Percentiles rank a stretch among this genome's conserved stretches.
These are phyloP conservation scores for Aquilaria yunnanensis DNA, from an alignment of 345 rosid species.

Conservation along the genomic window DNA sequence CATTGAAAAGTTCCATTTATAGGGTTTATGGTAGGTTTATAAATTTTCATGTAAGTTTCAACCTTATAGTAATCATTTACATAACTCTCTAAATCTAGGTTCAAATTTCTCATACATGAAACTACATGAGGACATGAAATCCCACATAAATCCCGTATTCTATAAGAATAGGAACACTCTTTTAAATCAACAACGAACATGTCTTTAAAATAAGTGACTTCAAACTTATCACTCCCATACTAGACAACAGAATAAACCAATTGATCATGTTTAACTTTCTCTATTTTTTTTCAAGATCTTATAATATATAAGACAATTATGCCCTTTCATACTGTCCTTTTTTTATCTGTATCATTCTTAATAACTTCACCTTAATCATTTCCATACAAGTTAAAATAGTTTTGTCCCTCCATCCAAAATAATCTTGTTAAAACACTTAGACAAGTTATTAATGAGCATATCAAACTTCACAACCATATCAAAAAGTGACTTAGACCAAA, in stretches of 20 bases:
- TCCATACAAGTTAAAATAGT: not conserved
- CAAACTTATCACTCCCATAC: not conserved
- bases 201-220: not conserved
- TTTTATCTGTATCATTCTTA: too few relatives aligned
- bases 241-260: not conserved
- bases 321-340: not conserved
- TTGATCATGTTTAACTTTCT: not conserved
- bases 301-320: too few relatives aligned
- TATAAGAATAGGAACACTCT: not conserved
- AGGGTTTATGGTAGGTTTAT: too few relatives aligned
- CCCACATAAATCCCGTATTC: too few relatives aligned
- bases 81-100: too few relatives aligned
- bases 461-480: too few relatives aligned
- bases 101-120: not conserved
- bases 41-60: not conserved
- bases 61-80: not conserved
- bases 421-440: not conserved
- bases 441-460: not conserved
- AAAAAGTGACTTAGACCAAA: not conserved
- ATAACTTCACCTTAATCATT: not conserved
- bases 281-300: not conserved
- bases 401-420: not conserved
- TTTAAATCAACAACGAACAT: not conserved
- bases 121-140: not conserved
- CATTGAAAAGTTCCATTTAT: too few relatives aligned